These are phyloP conservation scores for Kluyveromyces nonfermentans DNA, from an alignment of 805 yeast genomes.

Conservation along the genomic window DNA sequence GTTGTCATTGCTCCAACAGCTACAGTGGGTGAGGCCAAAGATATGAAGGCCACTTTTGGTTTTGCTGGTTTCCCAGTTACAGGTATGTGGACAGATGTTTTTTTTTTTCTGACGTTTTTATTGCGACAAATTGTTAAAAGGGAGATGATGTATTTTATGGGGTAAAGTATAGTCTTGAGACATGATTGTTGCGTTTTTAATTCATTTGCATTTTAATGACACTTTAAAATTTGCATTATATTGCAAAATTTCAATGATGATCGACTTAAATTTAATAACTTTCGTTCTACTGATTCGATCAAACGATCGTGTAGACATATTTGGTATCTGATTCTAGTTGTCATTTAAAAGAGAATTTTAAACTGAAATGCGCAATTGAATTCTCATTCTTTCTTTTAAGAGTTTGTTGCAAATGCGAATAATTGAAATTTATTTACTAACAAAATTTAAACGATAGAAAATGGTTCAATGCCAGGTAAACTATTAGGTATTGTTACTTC, in stretches of 20 bases:
- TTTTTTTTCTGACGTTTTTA: no score
- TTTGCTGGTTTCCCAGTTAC: conserved; percentile 99
- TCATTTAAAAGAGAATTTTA: background rate
- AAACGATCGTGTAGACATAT: conserved; percentile 91
- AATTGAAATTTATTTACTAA: background rate
- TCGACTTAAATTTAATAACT: conserved; percentile 54
- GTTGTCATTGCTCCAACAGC: conserved; percentile 68
- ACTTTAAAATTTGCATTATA: background rate
- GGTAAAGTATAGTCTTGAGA: no score
- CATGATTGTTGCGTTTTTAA: background rate
- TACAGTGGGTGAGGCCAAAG: conserved; percentile 75
- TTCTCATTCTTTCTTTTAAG: background rate
- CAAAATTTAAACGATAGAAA: conserved; percentile 40
- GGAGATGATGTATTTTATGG: no score
- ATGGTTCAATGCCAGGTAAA: conserved; percentile 80
- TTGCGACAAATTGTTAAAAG: no score
- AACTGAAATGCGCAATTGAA: background rate
- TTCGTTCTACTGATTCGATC: conserved; percentile 99
- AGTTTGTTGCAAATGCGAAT: background rate
- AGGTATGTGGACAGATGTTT: conserved; percentile 79
- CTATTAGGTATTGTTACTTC: conserved; percentile 92
- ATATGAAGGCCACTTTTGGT: conserved; percentile 63
- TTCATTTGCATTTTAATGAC: background rate
- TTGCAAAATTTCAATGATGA: conserved; percentile 39
- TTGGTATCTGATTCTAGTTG: conserved; percentile 32